Conservation (phyloP, 2,329 filamentous ascomycete genomes). For the Stachybotrys chartarum region DNA sequence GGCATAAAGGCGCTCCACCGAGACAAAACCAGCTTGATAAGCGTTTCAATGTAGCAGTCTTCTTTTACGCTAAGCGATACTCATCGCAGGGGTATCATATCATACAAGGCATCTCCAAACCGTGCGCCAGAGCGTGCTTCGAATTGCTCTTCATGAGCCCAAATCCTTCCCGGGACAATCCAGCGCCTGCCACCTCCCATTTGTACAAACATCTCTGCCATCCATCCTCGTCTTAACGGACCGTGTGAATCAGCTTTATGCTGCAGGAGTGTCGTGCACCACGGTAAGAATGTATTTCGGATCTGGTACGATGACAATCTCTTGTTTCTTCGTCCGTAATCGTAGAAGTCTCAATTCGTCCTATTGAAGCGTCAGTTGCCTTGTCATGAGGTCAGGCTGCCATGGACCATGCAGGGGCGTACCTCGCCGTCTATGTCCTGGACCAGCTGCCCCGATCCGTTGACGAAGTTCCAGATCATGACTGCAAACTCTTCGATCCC, state of each 20-base stretch:
- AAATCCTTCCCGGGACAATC: not conserved
- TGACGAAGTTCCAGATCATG: slow-evolving; percentile 71
- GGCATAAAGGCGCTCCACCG: no score
- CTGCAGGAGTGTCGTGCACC: slow-evolving; percentile 72
- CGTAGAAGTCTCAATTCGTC: slow-evolving; percentile 73
- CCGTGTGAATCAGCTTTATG: slow-evolving; percentile 27
- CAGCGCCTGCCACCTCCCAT: no score
- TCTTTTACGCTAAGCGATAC: not conserved
- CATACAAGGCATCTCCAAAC: not conserved
- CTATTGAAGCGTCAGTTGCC: slow-evolving; percentile 27
- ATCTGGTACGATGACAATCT: slow-evolving; percentile 78
- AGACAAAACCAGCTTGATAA: not conserved
- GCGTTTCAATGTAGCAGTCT: not conserved
- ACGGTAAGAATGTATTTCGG: slow-evolving; percentile 71
- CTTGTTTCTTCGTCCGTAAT: slow-evolving; percentile 76
- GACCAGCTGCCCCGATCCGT: slow-evolving; percentile 61
- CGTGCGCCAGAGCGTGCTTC: not conserved
- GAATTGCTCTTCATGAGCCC: no score
- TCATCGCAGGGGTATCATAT: not conserved
- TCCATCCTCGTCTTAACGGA: no score
- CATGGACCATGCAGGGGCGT: slow-evolving; percentile 8
- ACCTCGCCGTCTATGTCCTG: slow-evolving; percentile 66
- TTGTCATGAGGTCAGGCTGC: not conserved
- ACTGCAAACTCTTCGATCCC: slow-evolving; percentile 66
- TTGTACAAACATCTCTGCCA: no score